Base-by-base conservation (phyloP, 495 filamentous ascomycete genomes). In the Clavariopsis aquatica region DNA sequence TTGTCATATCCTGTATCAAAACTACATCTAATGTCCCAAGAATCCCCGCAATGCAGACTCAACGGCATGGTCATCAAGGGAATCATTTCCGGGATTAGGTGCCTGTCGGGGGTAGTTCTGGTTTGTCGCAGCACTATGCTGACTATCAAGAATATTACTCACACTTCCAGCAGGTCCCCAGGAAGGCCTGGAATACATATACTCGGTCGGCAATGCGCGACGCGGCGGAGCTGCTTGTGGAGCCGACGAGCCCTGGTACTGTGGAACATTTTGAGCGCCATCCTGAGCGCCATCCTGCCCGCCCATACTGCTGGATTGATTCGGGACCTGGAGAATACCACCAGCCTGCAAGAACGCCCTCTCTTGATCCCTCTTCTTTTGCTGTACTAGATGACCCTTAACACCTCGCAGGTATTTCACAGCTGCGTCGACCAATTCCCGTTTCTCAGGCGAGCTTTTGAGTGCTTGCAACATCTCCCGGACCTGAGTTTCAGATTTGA, bases 401-500 rank as follows among this genome's bases (percentile, higher is more conserved):
- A 87, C 73, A 12, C 84, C 84, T 5, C 70, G 65, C 13, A 89
- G 66, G 70, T 89, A 88, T 27, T 76, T 78, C 57, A 76, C 81
- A 1, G 87, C 87, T 8, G 68, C 49, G 3, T 77, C 74, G 8
- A 86, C 75, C n/a, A 85, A 68, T 45, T 82, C 75, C 13, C 68
- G 72, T 19, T 78, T 72, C 71, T 91, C 89, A 0, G 75, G 78
- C 60, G 83, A 87, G 20, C 76, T 55, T 60, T 81, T 81, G 13
- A 92, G 66, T 0, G 85, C 81, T 19, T 82, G 78, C 8, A 89
- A 59, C 86, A 92, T 88, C 3, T 73, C 69, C 23, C 73, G 69
- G 9, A 90, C 76, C 55, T 89, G 86, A 8, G 74, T 77, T 43
- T 83, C 79, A 1, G 80, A 83, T 22, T 77, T 72, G 20, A 91